These are phyloP conservation scores for Scenedesmus sp. DNA, from an alignment of 163 green algal genomes.

Conservation along the genomic window DNA sequence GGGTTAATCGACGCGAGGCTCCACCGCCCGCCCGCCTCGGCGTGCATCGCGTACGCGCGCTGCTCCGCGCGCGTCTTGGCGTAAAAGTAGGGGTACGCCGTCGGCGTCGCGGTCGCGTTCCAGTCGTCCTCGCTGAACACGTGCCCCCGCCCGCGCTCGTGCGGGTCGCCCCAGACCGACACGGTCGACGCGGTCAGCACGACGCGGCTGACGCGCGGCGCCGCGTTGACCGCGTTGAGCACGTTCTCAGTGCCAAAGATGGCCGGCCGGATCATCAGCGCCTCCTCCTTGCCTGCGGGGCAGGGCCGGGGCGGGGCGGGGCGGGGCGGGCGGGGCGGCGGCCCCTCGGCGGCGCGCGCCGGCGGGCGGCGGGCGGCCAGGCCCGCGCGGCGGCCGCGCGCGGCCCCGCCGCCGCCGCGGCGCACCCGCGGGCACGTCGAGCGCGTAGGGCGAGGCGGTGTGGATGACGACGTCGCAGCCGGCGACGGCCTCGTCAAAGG, in stretches of 20 bases:
- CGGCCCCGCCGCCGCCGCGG: not conserved
- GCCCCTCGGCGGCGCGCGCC: no score
- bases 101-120: conserved; percentile 35
- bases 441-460: conserved; percentile 55
- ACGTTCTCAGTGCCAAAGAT: conserved; percentile 62
- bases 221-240: conserved; percentile 49
- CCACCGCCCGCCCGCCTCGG: conserved; percentile 50
- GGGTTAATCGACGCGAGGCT: conserved; percentile 60
- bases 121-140: conserved; percentile 54
- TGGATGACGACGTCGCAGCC: conserved; percentile 64
- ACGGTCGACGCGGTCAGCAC: conserved; percentile 60
- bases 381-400: no score
- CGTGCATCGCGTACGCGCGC: conserved; percentile 49
- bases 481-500: conserved; percentile 56
- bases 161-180: conserved; percentile 42
- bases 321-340: no score
- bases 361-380: no score
- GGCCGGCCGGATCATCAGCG: conserved; percentile 54
- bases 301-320: no score
- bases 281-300: conserved; percentile 28
- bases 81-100: conserved; percentile 56
- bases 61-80: conserved; percentile 58
- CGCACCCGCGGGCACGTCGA: conserved; percentile 33
- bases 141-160: conserved; percentile 49
- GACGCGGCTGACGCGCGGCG: conserved; percentile 50